These are phyloP conservation scores for Vigna hirtella DNA, from an alignment of 306 rosid genomes.

Conservation along the genomic window DNA sequence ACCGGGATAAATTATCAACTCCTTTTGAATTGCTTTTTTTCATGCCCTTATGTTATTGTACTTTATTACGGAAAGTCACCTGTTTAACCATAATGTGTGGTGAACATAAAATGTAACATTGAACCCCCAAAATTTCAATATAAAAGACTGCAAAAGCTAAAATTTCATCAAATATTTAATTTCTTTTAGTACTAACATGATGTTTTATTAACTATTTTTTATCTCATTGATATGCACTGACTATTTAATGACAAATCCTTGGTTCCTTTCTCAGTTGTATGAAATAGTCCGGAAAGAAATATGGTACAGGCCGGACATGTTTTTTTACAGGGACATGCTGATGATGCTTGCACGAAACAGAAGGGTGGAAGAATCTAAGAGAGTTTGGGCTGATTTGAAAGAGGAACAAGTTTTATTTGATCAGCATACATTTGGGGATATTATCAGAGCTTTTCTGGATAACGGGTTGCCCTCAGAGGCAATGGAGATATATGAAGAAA, in stretches of 20 bases:
- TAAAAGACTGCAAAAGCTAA: neutral
- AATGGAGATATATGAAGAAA: slow-evolving; percentile 78
- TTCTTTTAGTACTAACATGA: neutral
- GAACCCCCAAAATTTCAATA: neutral
- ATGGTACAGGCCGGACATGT: slow-evolving; percentile 98
- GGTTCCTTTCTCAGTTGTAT: slow-evolving; percentile 63
- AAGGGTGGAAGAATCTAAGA: slow-evolving; percentile 72
- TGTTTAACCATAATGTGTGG: slow-evolving; percentile 1
- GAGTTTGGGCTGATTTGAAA: slow-evolving; percentile 85
- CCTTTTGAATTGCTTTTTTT: neutral
- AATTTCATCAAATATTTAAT: neutral
- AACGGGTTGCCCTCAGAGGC: slow-evolving; percentile 75
- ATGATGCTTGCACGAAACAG: slow-evolving; percentile 90
- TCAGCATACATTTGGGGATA: slow-evolving; percentile 96
- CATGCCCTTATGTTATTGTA: slow-evolving; percentile 21
- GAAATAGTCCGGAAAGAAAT: slow-evolving; percentile 87
- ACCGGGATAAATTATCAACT: neutral
- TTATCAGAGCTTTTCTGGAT: slow-evolving; percentile 74
- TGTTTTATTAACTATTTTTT: neutral
- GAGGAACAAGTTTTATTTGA: slow-evolving; percentile 77
- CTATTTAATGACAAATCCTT: slow-evolving; percentile 34
- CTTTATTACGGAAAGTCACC: neutral
- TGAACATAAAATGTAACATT: neutral
- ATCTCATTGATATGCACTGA: slow-evolving; percentile 12
- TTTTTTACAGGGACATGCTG: slow-evolving; percentile 91